Base-by-base conservation (phyloP, 2,329 filamentous ascomycete species). In the Monosporascus sp. region DNA sequence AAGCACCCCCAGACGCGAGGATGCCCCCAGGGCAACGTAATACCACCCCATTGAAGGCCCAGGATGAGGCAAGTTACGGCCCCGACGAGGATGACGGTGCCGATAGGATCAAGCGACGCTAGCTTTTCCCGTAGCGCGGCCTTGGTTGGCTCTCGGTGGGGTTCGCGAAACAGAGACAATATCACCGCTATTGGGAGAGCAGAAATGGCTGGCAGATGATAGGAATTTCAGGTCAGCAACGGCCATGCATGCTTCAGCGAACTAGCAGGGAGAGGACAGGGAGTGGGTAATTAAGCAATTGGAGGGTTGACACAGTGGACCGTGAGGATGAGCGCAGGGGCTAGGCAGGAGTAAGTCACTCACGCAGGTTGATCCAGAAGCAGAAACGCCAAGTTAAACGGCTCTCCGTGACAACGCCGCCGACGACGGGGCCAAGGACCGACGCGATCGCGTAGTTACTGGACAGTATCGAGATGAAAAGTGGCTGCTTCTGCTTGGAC, bases 11-110 rank as follows among this genome's bases (percentile, higher is more conserved):
- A 54, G 2, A 56, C 49, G n/a, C 45, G 43, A 3, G 54, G 45
- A 37, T 52, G 45, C 3, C 27, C 47, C 54, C 54, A 56, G 16
- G 51, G 48, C 27, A 44, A 47, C 3, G 31, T 44, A 5, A 52
- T 47, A 27, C 52, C 54, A 16, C 51, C 52, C 54, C 54, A 56
- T 7, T 54, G 49, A 16, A 54, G 48, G 14, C 44, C 51, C 19
- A 56, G 22, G 1, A 56, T 37, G 7, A 53, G 26, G n/a, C 37
- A 48, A 19, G 50, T 38, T 6, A 56, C 14, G 19, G 26, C 51
- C 6, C 24, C 20, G 16, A 54, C 17, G 20, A 56, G 41, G 14
- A 56, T 48, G 5, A 26, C 44, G n/a, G 35, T 31, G 9, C 38
- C 47, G 27, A 52, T 43, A 4, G 48, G 5, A 20, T 56, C 54